A percentile compares a stretch with the other conserved stretches of the same genome.
Conservation (phyloP, 1,284 basidiomycete genomes). For the Ganoderma resinaceum region DNA sequence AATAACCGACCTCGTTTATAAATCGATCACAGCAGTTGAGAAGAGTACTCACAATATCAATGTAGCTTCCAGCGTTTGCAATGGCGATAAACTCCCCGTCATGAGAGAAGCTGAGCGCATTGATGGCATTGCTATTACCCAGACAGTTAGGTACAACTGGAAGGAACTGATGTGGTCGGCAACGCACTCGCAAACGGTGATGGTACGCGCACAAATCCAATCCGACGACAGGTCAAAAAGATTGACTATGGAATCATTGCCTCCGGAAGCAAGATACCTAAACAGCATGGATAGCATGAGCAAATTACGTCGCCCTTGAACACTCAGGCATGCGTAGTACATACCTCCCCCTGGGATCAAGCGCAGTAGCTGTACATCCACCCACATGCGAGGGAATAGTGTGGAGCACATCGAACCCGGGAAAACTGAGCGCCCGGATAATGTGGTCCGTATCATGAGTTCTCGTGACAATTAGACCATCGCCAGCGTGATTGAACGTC, state of each 20-base stretch:
- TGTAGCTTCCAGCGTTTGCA: constrained; percentile 71
- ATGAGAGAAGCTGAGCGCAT: constrained; percentile 79
- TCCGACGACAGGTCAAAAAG: constrained; percentile 73
- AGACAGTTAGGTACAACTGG: not conserved
- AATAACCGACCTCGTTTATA: not conserved
- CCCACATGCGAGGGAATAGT: constrained; percentile 75
- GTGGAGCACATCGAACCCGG: constrained; percentile 61
- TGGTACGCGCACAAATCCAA: constrained; percentile 78
- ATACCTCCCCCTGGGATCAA: constrained; percentile 77
- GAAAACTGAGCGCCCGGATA: constrained; percentile 72
- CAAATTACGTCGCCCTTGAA: not conserved
- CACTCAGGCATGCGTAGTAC: constrained; percentile 10
- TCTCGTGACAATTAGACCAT: constrained; percentile 60
- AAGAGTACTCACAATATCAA: constrained; percentile 67
- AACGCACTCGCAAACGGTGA: constrained; percentile 79
- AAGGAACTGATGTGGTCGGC: too few relatives aligned
- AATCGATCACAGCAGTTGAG: not conserved
- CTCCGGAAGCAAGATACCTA: constrained; percentile 80
- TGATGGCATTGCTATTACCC: constrained; percentile 65
- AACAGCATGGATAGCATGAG: not conserved
- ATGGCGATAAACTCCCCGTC: constrained; percentile 84
- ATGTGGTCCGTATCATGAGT: constrained; percentile 67
- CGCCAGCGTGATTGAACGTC: constrained; percentile 75
- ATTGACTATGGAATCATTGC: constrained; percentile 81
- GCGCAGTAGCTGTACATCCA: constrained; percentile 73